These are phyloP conservation scores for Corylus americana DNA, from an alignment of 306 rosid species.

Conservation along the genomic window DNA sequence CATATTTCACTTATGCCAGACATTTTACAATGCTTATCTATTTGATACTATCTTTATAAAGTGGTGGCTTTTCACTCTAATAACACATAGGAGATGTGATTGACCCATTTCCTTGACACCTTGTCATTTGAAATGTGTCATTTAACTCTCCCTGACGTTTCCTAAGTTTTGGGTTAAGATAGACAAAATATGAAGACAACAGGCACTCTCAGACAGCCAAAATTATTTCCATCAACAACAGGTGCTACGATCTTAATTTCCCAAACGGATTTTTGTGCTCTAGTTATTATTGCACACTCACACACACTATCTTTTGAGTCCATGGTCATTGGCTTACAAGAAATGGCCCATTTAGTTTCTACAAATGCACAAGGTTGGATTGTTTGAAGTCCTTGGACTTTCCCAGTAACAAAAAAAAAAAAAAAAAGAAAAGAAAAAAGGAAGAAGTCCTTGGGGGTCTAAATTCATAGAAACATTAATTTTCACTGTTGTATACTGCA, in stretches of 20 bases:
- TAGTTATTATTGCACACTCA: background rate
- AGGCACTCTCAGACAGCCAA: background rate
- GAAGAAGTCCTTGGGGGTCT: background rate
- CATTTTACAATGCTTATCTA: background rate
- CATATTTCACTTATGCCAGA: background rate
- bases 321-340: background rate
- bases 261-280: background rate
- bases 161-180: background rate
- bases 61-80: background rate
- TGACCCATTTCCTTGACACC: background rate
- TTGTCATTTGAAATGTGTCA: background rate
- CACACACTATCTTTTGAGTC: background rate
- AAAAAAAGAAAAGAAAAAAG: background rate
- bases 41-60: background rate
- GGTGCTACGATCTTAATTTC: background rate
- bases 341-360: background rate
- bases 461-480: conserved; percentile 4
- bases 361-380: too few species aligned
- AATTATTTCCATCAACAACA: background rate
- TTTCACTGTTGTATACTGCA: conserved; percentile 11
- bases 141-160: background rate
- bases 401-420: too few species aligned
- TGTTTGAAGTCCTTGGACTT: too few species aligned
- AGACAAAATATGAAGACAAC: background rate
- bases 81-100: background rate